Evolutionary conservation across 805 yeast genomes (phyloP).

Genomic region (Vanderwaltozyma polyspora): DNA sequence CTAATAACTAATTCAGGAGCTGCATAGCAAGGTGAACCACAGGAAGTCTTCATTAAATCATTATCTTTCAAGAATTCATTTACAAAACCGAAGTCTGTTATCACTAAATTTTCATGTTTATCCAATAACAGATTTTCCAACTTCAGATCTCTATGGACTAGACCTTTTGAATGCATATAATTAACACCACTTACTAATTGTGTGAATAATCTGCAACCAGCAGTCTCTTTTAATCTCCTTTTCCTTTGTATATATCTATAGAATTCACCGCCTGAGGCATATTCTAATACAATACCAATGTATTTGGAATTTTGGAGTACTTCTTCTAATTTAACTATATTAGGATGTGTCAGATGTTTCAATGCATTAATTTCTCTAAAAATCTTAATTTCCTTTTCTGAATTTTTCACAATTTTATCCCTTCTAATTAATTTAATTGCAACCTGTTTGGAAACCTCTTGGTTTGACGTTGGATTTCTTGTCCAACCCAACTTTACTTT

Average conservation of each 20-base stretch:
- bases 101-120: constrained; percentile 74
- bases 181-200: constrained; percentile 90
- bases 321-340: constrained; percentile 82
- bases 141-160: constrained; percentile 81
- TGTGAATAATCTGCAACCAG: constrained; percentile 81
- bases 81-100: constrained; percentile 92
- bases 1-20: constrained; percentile 94
- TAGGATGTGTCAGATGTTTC: constrained; percentile 80
- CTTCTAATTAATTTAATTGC: constrained; percentile 88
- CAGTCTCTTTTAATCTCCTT: constrained; percentile 73
- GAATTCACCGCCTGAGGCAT: constrained; percentile 95
- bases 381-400: constrained; percentile 79
- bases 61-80: constrained; percentile 51
- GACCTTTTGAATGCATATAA: constrained; percentile 87
- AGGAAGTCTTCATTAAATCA: constrained; percentile 85
- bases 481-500: constrained; percentile 96
- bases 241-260: constrained; percentile 85
- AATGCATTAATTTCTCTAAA: constrained; percentile 89
- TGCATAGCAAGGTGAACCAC: constrained; percentile 98
- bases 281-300: constrained; percentile 91
- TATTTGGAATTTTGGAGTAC: constrained; percentile 89
- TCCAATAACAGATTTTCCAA: constrained; percentile 80
- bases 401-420: constrained; percentile 76
- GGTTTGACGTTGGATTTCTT: constrained; percentile 26
- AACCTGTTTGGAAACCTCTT: constrained; percentile 53